Conservation (phyloP, 2,329 filamentous ascomycete genomes). For the Phyllosticta citribraziliensis region DNA sequence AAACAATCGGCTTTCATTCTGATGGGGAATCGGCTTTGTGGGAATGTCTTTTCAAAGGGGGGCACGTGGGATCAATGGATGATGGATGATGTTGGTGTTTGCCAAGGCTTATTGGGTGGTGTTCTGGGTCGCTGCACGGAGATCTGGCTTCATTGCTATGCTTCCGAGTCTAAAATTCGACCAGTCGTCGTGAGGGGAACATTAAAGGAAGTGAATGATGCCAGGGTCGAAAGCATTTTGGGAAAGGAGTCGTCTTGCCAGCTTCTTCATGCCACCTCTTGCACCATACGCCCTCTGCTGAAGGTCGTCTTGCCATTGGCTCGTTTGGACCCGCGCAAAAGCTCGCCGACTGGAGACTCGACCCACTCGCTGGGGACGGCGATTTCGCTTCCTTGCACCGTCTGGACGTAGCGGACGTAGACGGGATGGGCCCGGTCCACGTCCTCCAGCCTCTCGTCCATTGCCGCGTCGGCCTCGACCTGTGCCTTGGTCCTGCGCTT, state of each 20-base stretch:
- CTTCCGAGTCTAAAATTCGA: too few relatives aligned
- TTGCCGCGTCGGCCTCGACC: slow-evolving; percentile 15
- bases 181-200: too few relatives aligned
- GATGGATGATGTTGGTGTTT: not conserved
- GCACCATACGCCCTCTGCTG: slow-evolving; percentile 4
- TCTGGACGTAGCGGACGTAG: slow-evolving; percentile 64
- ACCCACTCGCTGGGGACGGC: slow-evolving; percentile 61
- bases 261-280: slow-evolving; percentile 5
- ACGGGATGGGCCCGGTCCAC: slow-evolving; percentile 46
- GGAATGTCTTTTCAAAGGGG: not conserved
- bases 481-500: slow-evolving; percentile 44
- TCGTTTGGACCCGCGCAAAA: slow-evolving; percentile 37
- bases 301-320: not conserved
- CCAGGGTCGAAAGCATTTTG: too few relatives aligned
- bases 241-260: not conserved
- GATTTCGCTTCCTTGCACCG: slow-evolving; percentile 51
- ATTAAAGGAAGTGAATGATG: too few relatives aligned
- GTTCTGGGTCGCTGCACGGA: not conserved
- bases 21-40: not conserved
- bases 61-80: not conserved
- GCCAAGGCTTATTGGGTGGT: not conserved
- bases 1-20: not conserved
- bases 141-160: not conserved
- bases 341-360: slow-evolving; percentile 48
- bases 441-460: slow-evolving; percentile 39